Evolutionary conservation across 371 early-diverging fungal species (phyloP).

Genomic region (Saksenaea vasiformis): DNA sequence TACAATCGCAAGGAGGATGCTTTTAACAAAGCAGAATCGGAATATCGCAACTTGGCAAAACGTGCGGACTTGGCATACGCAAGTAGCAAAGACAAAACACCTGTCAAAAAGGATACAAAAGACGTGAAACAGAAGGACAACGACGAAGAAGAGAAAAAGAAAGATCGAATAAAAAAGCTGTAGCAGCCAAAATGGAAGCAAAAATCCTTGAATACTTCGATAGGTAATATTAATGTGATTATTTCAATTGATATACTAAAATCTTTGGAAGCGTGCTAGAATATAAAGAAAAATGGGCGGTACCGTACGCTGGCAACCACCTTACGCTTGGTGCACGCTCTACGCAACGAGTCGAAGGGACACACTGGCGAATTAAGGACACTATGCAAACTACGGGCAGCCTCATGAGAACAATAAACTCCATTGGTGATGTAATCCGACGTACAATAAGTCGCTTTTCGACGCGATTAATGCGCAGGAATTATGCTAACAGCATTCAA

Average conservation of each 20-base stretch:
- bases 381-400: not conserved
- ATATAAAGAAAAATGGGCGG: conserved; percentile 8
- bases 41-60: not conserved
- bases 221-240: not conserved
- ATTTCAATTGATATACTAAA: not conserved
- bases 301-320: not conserved
- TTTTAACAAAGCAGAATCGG: no score
- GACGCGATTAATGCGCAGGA: no score
- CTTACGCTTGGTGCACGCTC: not conserved
- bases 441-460: no score
- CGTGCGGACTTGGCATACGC: not conserved
- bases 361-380: not conserved
- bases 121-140: not conserved
- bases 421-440: no score
- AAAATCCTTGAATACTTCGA: not conserved
- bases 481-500: no score
- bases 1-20: no score
- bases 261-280: not conserved
- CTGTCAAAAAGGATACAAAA: not conserved
- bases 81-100: not conserved
- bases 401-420: not conserved
- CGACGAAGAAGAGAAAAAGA: not conserved
- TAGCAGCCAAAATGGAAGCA: no score
- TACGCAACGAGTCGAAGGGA: not conserved
- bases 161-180: no score